phyloP scores from a whole-genome alignment of 371 early-diverging fungal species.

The Mortierella sp. region DNA sequence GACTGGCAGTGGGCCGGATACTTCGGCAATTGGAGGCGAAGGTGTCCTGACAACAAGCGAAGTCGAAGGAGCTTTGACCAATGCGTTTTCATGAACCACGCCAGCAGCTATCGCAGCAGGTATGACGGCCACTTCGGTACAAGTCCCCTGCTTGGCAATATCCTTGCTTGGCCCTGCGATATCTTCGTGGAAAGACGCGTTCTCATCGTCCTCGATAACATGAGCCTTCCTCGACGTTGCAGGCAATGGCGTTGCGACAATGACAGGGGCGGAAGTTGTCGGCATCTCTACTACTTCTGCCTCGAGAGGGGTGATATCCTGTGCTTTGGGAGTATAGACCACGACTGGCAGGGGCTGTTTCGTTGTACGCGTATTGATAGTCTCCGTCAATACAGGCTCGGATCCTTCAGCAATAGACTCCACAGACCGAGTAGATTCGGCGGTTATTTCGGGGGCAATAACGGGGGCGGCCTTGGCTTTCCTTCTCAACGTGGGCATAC shows the following conservation, averaged over 20 bases:
- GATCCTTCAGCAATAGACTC: conserved; percentile 3
- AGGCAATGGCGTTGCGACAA: background rate
- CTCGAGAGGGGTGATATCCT: no score
- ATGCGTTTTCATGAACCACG: no score
- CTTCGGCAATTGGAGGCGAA: background rate
- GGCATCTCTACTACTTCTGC: background rate
- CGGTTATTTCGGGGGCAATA: background rate
- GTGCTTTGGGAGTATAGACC: no score
- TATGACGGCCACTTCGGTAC: no score
- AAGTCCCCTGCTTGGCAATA: no score
- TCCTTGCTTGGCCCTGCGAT: no score
- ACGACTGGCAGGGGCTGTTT: background rate
- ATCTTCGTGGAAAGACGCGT: no score
- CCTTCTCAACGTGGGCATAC: conserved; percentile 7
- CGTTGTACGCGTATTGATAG: background rate
- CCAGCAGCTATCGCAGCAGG: no score
- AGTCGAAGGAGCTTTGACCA: no score
- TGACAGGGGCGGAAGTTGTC: background rate
- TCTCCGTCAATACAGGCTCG: background rate
- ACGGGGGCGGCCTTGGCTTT: background rate
- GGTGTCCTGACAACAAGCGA: no score
- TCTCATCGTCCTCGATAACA: no score
- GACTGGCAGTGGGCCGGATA: background rate
- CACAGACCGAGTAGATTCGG: background rate
- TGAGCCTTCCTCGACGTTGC: no score